Evolutionary conservation across 106 monocot species (phyloP).

Genomic region (Phalaenopsis equestris): DNA sequence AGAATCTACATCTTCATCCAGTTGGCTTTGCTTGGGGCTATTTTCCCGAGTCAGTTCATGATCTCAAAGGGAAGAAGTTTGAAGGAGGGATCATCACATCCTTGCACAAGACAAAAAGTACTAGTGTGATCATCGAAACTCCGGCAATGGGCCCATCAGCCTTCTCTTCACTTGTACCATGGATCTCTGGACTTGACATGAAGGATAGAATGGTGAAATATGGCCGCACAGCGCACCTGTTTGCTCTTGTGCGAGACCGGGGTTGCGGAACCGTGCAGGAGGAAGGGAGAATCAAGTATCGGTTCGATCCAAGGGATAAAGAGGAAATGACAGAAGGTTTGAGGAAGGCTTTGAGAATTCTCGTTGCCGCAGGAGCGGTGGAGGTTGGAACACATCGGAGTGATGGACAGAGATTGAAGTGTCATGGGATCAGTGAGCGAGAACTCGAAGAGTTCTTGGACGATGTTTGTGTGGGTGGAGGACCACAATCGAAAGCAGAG

Average conservation of each 20-base stretch:
- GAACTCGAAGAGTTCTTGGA: conserved; percentile 59
- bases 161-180: conserved; percentile 31
- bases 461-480: conserved; percentile 15
- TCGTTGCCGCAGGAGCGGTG: conserved; percentile 60
- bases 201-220: conserved; percentile 56
- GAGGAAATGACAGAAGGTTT: conserved; percentile 33
- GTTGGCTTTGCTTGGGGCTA: conserved; percentile 68
- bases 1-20: conserved; percentile 78
- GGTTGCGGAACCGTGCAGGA: conserved; percentile 29
- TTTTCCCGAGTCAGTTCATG: conserved; percentile 51
- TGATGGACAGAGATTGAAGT: conserved; percentile 41
- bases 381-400: conserved; percentile 61
- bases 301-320: conserved; percentile 18
- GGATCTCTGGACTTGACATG: conserved; percentile 50
- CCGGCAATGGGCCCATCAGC: conserved; percentile 29
- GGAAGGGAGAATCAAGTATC: conserved; percentile 34
- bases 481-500: conserved; percentile 19
- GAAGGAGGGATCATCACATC: conserved; percentile 71
- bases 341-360: conserved; percentile 32
- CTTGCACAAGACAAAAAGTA: conserved; percentile 29
- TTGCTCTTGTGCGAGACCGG: conserved; percentile 41
- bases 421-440: conserved; percentile 23
- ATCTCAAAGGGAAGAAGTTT: conserved; percentile 35
- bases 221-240: conserved; percentile 38
- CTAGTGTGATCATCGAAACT: conserved; percentile 38